Evolutionary conservation across 306 rosid genomes (phyloP), one percentile per base, ranked within the genome.

Genomic region (Gastrolobium villosum): DNA sequence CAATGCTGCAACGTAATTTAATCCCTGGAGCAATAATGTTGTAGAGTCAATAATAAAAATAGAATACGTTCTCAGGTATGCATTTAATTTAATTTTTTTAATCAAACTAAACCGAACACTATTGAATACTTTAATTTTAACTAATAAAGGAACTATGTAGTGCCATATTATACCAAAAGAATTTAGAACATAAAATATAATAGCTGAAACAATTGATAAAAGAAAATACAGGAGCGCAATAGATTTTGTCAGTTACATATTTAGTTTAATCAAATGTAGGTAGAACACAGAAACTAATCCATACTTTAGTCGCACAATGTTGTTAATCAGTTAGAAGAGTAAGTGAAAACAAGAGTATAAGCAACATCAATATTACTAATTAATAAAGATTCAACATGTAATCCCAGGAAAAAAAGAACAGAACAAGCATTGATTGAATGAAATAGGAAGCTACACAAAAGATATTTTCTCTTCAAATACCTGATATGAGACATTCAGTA

Each of bases 1-100:
- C 76, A 96, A 79, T 50, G 98, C 99, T 44, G 99, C 99, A 32
- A 96, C 99, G 46, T 91, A 96, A 85, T 96, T 96, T 85, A 96
- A 85, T 41, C 99, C 99, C 99, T 96, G 91, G 68, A 84, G 31
- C 83, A 85, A 77, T 20, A 78, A 46, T 36, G 61, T 37, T 30
- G 53, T 34, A 70, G 36, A 62, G 75, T 76, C 74, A 82, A 50
- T 52, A 69, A 49, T 6, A 69, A 75, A 64, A 81, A 20, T 20
- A 61, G 37, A 41, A 65, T 66, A 40, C 63, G 40, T 36, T 74
- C 82, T 76, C 26, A 61, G 15, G 32, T 73, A 68, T 49, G 59
- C n/a, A 78, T 39, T 26, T 70, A 52, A 46, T 64, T 20, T 20
- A 9, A 54, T 63, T 20, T 14, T 3, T 46, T n/a, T 45, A 20